A percentile compares a stretch with the other conserved stretches of the same genome.
phyloP scores from a whole-genome alignment of 306 rosid species.

The Trichosanthes cucumerina region DNA sequence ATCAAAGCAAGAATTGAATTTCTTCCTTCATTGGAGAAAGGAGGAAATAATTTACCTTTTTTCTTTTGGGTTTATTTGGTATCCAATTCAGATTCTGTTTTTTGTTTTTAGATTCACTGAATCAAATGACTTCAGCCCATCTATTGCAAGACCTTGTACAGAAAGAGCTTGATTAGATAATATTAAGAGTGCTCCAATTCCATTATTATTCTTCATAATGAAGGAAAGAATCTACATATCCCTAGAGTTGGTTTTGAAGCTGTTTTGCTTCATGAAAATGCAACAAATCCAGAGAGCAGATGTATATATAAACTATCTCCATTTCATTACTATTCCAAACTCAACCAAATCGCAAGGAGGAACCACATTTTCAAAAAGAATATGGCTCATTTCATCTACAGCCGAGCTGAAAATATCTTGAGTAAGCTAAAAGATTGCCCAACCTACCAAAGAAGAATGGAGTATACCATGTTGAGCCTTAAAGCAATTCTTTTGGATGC shows the following conservation, averaged over 20 bases:
- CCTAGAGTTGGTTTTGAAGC: neutral
- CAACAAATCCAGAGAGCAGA: neutral
- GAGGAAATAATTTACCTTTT: neutral
- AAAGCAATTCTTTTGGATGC: neutral
- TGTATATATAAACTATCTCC: neutral
- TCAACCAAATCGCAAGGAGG: neutral
- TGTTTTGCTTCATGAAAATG: neutral
- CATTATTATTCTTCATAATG: neutral
- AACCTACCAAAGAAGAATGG: neutral
- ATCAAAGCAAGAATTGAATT: neutral
- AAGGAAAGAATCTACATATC: neutral
- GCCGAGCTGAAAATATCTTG: slow-evolving; percentile 7
- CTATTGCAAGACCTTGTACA: neutral
- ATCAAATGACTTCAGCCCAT: too few species aligned
- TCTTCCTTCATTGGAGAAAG: neutral
- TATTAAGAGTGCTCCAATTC: neutral
- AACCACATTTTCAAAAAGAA: neutral
- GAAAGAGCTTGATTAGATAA: neutral
- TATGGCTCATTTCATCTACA: slow-evolving; percentile 6
- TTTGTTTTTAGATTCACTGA: too few species aligned
- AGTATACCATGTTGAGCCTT: neutral
- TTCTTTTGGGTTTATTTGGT: too few species aligned
- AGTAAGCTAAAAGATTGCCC: neutral
- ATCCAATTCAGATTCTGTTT: too few species aligned
- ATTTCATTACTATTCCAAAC: neutral